Evolutionary conservation across 2,329 filamentous ascomycete species (phyloP), one percentile per base, ranked within the genome.

Genomic region (Emmonsiellopsis sp.): DNA sequence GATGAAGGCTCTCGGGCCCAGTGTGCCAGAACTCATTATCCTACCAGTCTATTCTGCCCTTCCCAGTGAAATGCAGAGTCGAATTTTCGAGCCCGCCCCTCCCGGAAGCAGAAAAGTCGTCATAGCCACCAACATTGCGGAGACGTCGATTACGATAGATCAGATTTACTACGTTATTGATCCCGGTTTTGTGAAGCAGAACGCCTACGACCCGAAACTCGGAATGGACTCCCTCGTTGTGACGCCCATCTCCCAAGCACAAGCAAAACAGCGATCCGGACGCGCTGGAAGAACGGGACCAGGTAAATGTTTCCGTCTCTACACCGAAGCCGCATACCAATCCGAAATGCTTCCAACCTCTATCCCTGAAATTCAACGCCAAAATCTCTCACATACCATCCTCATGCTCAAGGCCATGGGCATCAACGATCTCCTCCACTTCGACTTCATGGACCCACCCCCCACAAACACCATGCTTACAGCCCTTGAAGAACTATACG

Each of bases 391-490:
- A 0, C 85, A 87, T 61, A 96, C 92, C 0, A 97, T 98, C 68
- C 79, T 98, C 46, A 95, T 96, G 87, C 80, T 98, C 49, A 98
- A 98, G 68, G 93, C 93, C 0, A 97, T 98, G 90, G 93, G 94
- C 2, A 97, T 98, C 70, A 97, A 98, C 65, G 93, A 98, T 65
- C 77, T 98, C 1, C 78, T 98, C 10, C 90, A 95, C 65, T 98
- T 98, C 64, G 92, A 97, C 71, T 98, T 98, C 63, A 97, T 98
- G 92, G 93, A 98, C 63, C 91, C 93, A 0, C 93, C 93, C 0
- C 93, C 93, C 0, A 93, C 93, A 33, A 96, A 97, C 64, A 97
- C 93, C 10, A 96, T 97, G 89, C 80, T 98, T 58, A 95, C 90
- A 49, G 93, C 93, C 0, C 76, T 98, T 3, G 94, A 98, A 71